Evolutionary conservation across 129 eudicot genomes (phyloP), one percentile per base, ranked within the genome.

Genomic region (Flaveria ramosissima): DNA sequence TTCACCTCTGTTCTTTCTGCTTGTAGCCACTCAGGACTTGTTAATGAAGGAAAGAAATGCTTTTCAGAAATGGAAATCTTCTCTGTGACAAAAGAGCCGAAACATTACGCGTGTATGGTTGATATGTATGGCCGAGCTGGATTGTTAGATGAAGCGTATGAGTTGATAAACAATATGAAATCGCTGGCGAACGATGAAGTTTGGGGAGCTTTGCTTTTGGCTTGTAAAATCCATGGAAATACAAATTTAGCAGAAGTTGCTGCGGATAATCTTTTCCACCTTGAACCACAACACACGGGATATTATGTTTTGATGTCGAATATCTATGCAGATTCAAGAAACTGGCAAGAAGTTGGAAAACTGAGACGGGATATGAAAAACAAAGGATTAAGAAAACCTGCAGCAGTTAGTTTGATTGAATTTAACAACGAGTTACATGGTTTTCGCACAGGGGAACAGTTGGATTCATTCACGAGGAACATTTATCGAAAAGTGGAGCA

Each of bases 31-130:
- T 27, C 88, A 13, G 88, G 96, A 5, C 74, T 89, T 23, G 71
- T 89, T 39, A 60, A 75, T 36, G 85, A 85, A 71, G 89, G 91
- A 62, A 80, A 74, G 9, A 45, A 67, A 9, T 80, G 80, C 53
- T 80, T 80, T 66, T 68, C 75, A 61, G 72, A 80, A 24, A 71
- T 83, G 88, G 86, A 77, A 82, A 75, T 9, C 50, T 80, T 74
- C 2, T 19, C 19, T 12, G 74, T 87, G 14, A 39, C 42, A 57
- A 85, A 84, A 16, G 83, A 72, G 32, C 65, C 75, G 10, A 87
- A 86, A 77, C 96, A 89, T 80, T 89, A 72, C n/a, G 88, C 92
- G 3, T 88, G 97, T 70, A 92, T 89, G 98, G 91, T 92, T 42
- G 98, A 92, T 87, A 92, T 92, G 80, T 88, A 88, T 24, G 96